phyloP scores from a whole-genome alignment of 257 asterid species.

The Nicotiana tabacum region DNA sequence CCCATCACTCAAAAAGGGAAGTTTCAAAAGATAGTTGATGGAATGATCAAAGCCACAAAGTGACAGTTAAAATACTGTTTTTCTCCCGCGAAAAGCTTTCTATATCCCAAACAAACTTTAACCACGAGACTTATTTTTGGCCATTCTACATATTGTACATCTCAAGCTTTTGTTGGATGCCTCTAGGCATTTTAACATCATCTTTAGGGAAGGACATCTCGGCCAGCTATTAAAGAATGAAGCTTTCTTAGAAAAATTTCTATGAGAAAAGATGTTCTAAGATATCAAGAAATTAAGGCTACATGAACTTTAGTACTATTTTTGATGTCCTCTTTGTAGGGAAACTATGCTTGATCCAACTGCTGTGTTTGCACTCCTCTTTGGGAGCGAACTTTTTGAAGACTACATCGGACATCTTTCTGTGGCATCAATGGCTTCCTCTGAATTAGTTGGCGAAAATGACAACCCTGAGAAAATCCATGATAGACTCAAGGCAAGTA shows the following conservation, averaged over 20 bases:
- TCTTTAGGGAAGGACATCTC: background rate
- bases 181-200: background rate
- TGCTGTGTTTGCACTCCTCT: constrained; percentile 84
- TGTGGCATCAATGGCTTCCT: constrained; percentile 90
- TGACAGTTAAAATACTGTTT: constrained; percentile 61
- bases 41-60: constrained; percentile 70
- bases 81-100: constrained; percentile 69
- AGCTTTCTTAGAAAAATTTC: background rate
- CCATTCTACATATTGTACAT: background rate
- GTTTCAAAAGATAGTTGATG: constrained; percentile 15
- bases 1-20: background rate
- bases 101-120: too few relatives aligned
- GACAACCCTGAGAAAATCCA: constrained; percentile 60
- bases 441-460: constrained; percentile 43
- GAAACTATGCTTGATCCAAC: constrained; percentile 91
- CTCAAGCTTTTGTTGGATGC: background rate
- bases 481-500: constrained; percentile 63
- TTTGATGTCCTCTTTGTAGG: constrained; percentile 26
- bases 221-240: too few relatives aligned
- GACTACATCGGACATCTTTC: constrained; percentile 80
- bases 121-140: too few relatives aligned
- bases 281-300: background rate
- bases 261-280: background rate
- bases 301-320: background rate
- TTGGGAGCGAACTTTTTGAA: constrained; percentile 92